phyloP scores from a whole-genome alignment of 495 filamentous ascomycete species.

The Penicillium malachiteum region DNA sequence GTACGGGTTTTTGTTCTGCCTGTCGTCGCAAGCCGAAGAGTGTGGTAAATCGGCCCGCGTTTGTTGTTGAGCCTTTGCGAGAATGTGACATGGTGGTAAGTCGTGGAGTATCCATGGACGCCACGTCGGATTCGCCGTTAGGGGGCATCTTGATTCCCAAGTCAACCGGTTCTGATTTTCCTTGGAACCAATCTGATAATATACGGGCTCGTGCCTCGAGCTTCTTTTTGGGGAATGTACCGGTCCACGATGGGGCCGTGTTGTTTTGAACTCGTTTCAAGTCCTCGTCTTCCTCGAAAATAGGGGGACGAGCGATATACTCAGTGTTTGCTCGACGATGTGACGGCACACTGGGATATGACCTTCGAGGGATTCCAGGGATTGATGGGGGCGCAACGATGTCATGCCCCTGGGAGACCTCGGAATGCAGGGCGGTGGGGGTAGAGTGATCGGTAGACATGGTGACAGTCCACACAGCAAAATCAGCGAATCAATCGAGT shows the following conservation, averaged over 20 bases:
- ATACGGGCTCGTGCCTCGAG: conserved; percentile 41
- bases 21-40: conserved; percentile 41
- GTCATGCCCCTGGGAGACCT: conserved; percentile 23
- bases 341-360: conserved; percentile 22
- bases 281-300: conserved; percentile 18
- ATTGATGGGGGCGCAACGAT: conserved; percentile 24
- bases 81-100: conserved; percentile 30
- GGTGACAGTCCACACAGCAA: neutral
- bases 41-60: conserved; percentile 32
- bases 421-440: conserved; percentile 28
- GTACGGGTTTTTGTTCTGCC: conserved; percentile 22
- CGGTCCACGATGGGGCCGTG: conserved; percentile 23
- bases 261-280: conserved; percentile 18
- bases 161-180: conserved; percentile 48
- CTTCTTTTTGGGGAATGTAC: conserved; percentile 41
- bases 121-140: conserved; percentile 22
- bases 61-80: conserved; percentile 35
- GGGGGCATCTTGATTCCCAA: conserved; percentile 31
- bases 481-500: conserved; percentile 23
- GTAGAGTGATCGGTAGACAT: conserved; percentile 22
- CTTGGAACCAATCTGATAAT: conserved; percentile 53
- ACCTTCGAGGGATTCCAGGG: conserved; percentile 15
- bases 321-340: conserved; percentile 47
- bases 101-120: conserved; percentile 17
- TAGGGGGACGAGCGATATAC: conserved; percentile 32